phyloP scores from a whole-genome alignment of 768 basidiomycete genomes.

The Phaeolepiota aurea region DNA sequence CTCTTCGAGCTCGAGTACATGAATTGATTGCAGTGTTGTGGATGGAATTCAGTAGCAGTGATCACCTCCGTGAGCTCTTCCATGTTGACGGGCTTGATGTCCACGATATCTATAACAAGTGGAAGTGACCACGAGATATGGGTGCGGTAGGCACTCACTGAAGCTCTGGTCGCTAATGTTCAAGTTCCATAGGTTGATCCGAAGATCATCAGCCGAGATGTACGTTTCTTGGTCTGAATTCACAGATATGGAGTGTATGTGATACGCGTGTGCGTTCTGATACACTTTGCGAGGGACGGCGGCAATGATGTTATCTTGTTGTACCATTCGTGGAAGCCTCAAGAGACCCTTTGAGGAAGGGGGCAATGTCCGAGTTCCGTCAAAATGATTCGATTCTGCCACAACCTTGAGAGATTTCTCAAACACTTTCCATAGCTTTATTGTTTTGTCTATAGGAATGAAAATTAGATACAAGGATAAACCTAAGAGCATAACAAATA shows the following conservation, averaged over 20 bases:
- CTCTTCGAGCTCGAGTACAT: slow-evolving; percentile 99
- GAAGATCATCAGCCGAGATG: slow-evolving; percentile 96
- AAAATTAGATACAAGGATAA: slow-evolving; percentile 6
- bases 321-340: slow-evolving; percentile 83
- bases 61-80: slow-evolving; percentile 99
- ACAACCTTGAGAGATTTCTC: slow-evolving; percentile 95
- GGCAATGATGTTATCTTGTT: slow-evolving; percentile 97
- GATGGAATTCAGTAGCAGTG: slow-evolving; percentile 99
- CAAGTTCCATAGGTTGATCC: slow-evolving; percentile 97
- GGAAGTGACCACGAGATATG: slow-evolving; percentile 3
- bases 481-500: slow-evolving; percentile 23
- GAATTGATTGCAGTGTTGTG: slow-evolving; percentile 94
- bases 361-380: slow-evolving; percentile 65
- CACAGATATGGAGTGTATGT: slow-evolving; percentile 99
- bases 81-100: slow-evolving; percentile 99
- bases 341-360: slow-evolving; percentile 50
- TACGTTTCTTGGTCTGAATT: slow-evolving; percentile 99
- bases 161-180: slow-evolving; percentile 99
- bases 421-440: slow-evolving; percentile 99
- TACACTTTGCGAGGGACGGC: slow-evolving; percentile 98
- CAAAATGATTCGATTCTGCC: slow-evolving; percentile 90
- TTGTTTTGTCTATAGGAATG: slow-evolving; percentile 81
- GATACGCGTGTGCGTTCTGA: slow-evolving; percentile 98
- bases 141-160: slow-evolving; percentile 49
- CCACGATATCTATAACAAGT: slow-evolving; percentile 78